Percentiles rank a stretch among this genome's conserved stretches.
Evolutionary conservation across 495 filamentous ascomycete genomes (phyloP).

Genomic region (Chlorociboria aeruginascens): DNA sequence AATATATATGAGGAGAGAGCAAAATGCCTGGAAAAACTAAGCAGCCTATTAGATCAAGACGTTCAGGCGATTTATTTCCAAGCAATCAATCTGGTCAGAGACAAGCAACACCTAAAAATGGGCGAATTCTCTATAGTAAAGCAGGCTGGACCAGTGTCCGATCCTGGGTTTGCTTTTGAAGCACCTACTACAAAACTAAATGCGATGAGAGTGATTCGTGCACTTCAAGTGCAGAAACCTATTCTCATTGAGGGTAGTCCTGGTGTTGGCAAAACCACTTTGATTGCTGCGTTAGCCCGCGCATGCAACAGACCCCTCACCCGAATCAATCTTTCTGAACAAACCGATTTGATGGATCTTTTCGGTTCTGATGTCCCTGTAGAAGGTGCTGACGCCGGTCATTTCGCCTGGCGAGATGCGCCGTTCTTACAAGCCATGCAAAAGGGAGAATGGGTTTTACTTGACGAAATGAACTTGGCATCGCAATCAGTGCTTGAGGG

Average conservation of each 20-base stretch:
- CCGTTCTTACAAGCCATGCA: conserved; percentile 96
- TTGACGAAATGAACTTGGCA: conserved; percentile 98
- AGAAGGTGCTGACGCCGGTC: conserved; percentile 74
- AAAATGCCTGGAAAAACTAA: conserved; percentile 60
- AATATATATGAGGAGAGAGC: conserved; percentile 48
- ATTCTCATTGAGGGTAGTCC: conserved; percentile 92
- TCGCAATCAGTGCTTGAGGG: conserved; percentile 96
- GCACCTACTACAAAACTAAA: conserved; percentile 86
- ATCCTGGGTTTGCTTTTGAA: conserved; percentile 62
- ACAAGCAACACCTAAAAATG: conserved; percentile 39
- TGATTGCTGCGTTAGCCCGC: conserved; percentile 72
- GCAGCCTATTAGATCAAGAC: conserved; percentile 51
- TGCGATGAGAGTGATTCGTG: conserved; percentile 77
- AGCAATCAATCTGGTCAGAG: conserved; percentile 9
- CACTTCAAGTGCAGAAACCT: conserved; percentile 80
- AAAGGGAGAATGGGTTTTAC: conserved; percentile 83
- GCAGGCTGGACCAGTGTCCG: conserved; percentile 30
- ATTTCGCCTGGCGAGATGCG: conserved; percentile 90
- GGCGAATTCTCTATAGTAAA: conserved; percentile 62
- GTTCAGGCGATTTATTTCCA: conserved; percentile 47
- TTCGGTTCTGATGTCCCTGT: conserved; percentile 96
- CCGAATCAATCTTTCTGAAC: conserved; percentile 92
- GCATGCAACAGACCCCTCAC: conserved; percentile 70
- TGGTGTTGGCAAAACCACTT: conserved; percentile 93
- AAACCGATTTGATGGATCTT: conserved; percentile 93